Evolutionary conservation across 78 protist genomes (phyloP), one percentile per base, ranked within the genome.

Genomic region (Neovahlkampfia damariscottae): DNA sequence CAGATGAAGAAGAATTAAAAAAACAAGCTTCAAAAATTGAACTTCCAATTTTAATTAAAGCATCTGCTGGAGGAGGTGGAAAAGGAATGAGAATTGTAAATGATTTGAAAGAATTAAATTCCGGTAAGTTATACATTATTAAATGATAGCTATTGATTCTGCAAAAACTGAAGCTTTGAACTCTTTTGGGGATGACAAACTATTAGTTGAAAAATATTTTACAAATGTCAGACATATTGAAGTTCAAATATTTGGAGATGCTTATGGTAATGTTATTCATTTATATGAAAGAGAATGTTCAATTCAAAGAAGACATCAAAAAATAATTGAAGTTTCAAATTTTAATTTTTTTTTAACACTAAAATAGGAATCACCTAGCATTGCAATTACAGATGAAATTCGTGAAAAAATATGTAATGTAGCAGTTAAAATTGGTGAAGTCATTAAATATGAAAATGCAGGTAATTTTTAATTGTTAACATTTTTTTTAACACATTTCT

Each of bases 251-350:
- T 4, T 77, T 36, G 83, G 77, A 41, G 89, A 85, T 35, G 40
- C 69, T 34, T 32, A 85, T 39, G 89, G 92, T 30, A 83, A 85
- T 28, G 87, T 84, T 2, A 82, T 71, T 0, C 85, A 86, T 0
- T 35, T 88, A 10, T 82, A 75, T 41, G 92, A 87, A 31, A 37
- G 92, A 34, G 92, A 88, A 39, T 88, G 92, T 41, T 83, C 90
- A 1, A 79, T 82, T 0, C 92, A 88, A 72, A 62, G 89, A 39
- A 72, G 95, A 35, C 93, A 91, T 82, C 95, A 91, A 58, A 91
- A 91, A 38, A 69, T 82, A 31, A 74, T 80, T 50, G n/a, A n/a
- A n/a, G n/a, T n/a, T n/a, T n/a, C n/a, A n/a, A n/a, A n/a, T n/a
- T n/a, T n/a, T n/a, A n/a, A n/a, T n/a, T n/a, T n/a, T n/a, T n/a